These are phyloP conservation scores for Polytrichum commune DNA, from an alignment of 225 moss, liverwort and hornwort species.

Conservation along the genomic window DNA sequence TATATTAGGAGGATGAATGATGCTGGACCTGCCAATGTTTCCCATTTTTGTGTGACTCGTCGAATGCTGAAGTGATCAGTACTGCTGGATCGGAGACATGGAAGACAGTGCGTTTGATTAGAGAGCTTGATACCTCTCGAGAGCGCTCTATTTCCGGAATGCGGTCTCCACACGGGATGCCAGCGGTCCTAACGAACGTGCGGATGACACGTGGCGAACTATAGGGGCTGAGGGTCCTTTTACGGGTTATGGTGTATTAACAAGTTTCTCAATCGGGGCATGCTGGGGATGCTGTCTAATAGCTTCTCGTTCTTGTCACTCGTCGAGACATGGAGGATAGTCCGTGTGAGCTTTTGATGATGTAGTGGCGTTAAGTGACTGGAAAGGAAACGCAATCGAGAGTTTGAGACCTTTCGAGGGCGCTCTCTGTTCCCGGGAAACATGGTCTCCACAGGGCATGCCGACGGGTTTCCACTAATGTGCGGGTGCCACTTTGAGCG, in stretches of 20 bases:
- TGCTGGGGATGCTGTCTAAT: background rate
- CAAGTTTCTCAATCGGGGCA: background rate
- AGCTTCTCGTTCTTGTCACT: background rate
- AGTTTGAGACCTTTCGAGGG: background rate
- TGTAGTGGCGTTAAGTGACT: background rate
- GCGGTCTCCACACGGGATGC: no score
- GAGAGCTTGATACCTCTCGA: no score
- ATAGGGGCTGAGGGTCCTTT: no score
- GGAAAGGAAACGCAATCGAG: background rate
- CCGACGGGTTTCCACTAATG: background rate
- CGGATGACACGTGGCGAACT: no score
- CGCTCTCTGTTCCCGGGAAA: background rate
- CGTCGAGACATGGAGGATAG: background rate
- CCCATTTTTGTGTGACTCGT: background rate
- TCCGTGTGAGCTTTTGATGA: no score
- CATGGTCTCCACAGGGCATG: background rate
- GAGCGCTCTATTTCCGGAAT: no score
- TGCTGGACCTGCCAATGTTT: background rate
- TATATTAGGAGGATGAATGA: background rate
- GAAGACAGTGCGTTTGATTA: no score
- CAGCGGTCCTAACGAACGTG: no score
- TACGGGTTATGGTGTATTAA: background rate
- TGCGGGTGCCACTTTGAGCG: background rate
- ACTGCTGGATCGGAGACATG: no score
- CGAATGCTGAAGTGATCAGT: no score